Conservation (phyloP, 140 eudicot genomes). For the Erigeron philadelphicus region DNA sequence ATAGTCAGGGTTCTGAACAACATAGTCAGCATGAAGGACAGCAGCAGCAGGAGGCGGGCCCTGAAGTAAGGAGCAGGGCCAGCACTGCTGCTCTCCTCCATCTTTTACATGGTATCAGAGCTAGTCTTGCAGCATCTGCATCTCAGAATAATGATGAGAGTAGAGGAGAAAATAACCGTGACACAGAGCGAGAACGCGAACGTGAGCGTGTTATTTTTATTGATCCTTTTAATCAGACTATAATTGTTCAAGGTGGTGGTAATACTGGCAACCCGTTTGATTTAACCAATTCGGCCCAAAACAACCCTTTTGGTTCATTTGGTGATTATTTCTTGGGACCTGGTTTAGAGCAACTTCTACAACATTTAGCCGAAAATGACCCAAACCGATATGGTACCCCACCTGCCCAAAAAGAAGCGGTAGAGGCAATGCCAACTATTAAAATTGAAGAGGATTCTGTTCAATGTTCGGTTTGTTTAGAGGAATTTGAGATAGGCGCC, state of each 20-base stretch:
- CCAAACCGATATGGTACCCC: constrained; percentile 40
- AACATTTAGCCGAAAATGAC: constrained; percentile 31
- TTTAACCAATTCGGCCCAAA: constrained; percentile 23
- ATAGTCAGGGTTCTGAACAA: constrained; percentile 17
- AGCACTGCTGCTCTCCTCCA: constrained; percentile 50
- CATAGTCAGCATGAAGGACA: no score
- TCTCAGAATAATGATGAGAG: constrained; percentile 23
- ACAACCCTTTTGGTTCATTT: constrained; percentile 25
- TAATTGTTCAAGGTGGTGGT: constrained; percentile 36
- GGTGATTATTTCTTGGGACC: constrained; percentile 39
- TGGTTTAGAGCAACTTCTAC: constrained; percentile 35
- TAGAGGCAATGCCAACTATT: constrained; percentile 37
- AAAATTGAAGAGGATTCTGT: constrained; percentile 24
- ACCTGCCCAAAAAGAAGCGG: constrained; percentile 39
- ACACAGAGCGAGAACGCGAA: neutral
- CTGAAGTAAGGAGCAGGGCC: constrained; percentile 37
- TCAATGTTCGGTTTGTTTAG: constrained; percentile 44
- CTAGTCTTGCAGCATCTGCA: constrained; percentile 32
- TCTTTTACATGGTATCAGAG: constrained; percentile 40
- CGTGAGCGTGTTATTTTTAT: constrained; percentile 41
- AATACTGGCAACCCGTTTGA: constrained; percentile 19
- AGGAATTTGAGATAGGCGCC: constrained; percentile 31
- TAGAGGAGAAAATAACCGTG: constrained; percentile 12
- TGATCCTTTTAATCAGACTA: constrained; percentile 50
- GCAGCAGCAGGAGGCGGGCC: no score